Base-by-base conservation (phyloP, 2,329 filamentous ascomycete species). In the Cladophialophora carrionii region DNA sequence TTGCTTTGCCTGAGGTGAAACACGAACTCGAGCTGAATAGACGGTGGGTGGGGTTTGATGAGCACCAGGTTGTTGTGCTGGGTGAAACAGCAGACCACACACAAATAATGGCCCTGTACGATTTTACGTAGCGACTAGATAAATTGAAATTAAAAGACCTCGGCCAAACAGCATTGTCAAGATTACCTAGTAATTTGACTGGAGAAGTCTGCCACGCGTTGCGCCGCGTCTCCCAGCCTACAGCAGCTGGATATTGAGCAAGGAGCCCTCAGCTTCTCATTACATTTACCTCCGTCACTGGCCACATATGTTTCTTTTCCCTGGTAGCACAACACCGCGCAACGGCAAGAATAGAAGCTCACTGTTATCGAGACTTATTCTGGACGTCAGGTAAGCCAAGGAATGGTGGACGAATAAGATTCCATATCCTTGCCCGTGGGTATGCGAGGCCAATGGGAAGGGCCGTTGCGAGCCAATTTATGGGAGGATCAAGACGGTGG, bases 11-110 rank as follows among this genome's bases (percentile, higher is more conserved):
- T 6, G 73, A 78, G 57, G 67, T 71, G 14, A 75, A 77, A 31
- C 75, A 76, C 48, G 77, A 81, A 53, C 69, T 79, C 14, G 76
- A 78, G 4, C 75, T 82, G 4, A 83, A 79, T 46, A 77, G 82
- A 66, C 83, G 83, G 58, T 94, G 90, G 86, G 87, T 96, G 8
- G 91, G 91, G 0, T 96, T 96, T 72, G 92, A 96, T 73, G 91
- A 96, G 51, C 91, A 96, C 76, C 92, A 92, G 79, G 90, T 96
- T n/a, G 88, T 96, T 67, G 87, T 96, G 49, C 81, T 96, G 57
- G 88, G 90, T 69, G 90, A 94, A 77, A 54, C 52, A 7, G 85
- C 86, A 68, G 80, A 79, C 29, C 80, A 90, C 1, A 83, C 84
- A 46, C 90, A 94, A 74, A 87, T 89, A 66, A 77, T 96, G 68